Evolutionary conservation across 176 grass and related monocot genomes (phyloP), one percentile per base, ranked within the genome.

Genomic region (Carex parvula): DNA sequence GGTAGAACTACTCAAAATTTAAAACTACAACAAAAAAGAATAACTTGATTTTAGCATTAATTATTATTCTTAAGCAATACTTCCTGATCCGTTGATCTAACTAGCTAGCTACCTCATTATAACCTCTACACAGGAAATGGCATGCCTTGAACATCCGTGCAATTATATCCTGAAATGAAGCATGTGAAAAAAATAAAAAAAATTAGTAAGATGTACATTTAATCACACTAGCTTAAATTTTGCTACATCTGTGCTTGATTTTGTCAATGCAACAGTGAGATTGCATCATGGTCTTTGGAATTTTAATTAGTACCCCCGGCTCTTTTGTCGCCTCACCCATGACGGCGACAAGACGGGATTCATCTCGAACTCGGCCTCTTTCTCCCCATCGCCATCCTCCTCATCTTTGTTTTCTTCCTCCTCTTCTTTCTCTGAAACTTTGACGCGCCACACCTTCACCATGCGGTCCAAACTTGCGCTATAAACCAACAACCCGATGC

Each of bases 401-500:
- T 81, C 79, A 41, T 62, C 79, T 24, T 62, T 81, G 7, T 24
- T n/a, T 37, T 81, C 79, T 4, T 81, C 79, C 8, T 63, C 79
- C 9, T 46, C 53, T 44, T 81, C 79, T 81, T 89, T 91, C 0
- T 83, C 93, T 24, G 91, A 11, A n/a, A 97, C 92, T 29, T 89
- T 89, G 72, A 97, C 92, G 71, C 94, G 92, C 94, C 94, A 97
- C 20, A 92, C 94, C 87, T 97, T 97, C 35, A 97, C 92, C 85
- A 91, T 94, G 78, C 72, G 87, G 84, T 97, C 94, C 60, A 91
- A 81, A 75, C 94, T 93, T 0, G 92, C 89, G 53, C 92, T 97
- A 83, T 97, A 97, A 5, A 97, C 83, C 65, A 97, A 84, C 88
- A 94, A 86, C 64, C 92, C 91, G 0, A 93, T 88, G 1, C 92